Evolutionary conservation across 2,329 filamentous ascomycete genomes (phyloP), one percentile per base, ranked within the genome.

Genomic region (Stagonosporopsis chrysanthemi): DNA sequence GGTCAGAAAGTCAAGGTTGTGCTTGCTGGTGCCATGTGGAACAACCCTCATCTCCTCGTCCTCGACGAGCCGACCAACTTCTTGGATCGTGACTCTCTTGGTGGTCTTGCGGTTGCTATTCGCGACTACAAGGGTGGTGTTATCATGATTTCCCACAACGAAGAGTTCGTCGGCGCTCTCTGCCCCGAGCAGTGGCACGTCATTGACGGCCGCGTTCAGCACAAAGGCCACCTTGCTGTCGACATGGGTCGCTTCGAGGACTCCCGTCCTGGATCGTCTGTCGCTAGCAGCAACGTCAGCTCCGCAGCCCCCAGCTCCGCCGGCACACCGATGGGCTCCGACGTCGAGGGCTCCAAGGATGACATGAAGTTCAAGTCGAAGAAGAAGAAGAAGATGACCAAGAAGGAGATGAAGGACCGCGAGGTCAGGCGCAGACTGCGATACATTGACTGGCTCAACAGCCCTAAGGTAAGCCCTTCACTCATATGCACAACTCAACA

Each of bases 1-100:
- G 95, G 95, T 14, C 95, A 99, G 77, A 98, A 98, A 80, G 95
- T 99, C 81, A 99, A 99, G 85, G 95, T 99, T 44, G 95, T 99
- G 62, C 88, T 99, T 68, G 95, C 92, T 4, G 92, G 91, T 73
- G 92, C 92, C 69, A 96, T 96, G 92, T 97, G 93, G 93, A 97
- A 98, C 82, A 98, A 98, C 83, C 95, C 95, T 0, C 95, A 99
- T 82, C 81, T 99, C 71, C 87, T 99, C 60, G 95, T 99, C 45
- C 89, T 99, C 23, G 95, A 99, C 84, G 94, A 99, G 81, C 95
- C 95, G 56, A 98, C 95, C 76, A 99, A 99, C 83, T 99, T 97
- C 86, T 88, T 99, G 83, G 95, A 99, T 75, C 92, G 95, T 69
- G 95, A 99, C 80, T 97, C 93, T 15, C 88, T 99, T 17, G 96